phyloP scores from a whole-genome alignment of 2,329 filamentous ascomycete genomes.

The Ustulina deusta region DNA sequence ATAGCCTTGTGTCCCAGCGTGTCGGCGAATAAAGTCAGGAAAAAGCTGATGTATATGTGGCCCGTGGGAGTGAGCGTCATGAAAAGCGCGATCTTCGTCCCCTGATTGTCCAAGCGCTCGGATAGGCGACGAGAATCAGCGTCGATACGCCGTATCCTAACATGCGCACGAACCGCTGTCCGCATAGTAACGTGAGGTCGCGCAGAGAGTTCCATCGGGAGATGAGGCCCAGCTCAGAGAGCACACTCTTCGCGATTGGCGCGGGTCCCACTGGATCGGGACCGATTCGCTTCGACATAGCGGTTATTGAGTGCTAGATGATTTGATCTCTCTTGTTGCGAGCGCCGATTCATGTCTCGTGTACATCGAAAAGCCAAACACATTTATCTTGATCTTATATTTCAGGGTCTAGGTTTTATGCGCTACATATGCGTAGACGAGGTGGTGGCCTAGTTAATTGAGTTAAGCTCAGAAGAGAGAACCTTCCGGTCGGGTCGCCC shows the following conservation, averaged over 20 bases:
- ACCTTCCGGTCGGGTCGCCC: too few species aligned
- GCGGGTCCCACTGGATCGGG: not conserved
- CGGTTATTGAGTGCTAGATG: not conserved
- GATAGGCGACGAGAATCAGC: conserved; percentile 68
- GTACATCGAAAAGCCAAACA: too few species aligned
- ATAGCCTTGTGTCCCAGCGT: conserved; percentile 65
- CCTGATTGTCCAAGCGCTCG: conserved; percentile 63
- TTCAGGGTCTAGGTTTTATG: too few species aligned
- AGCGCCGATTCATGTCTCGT: not conserved
- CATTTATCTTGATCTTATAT: too few species aligned
- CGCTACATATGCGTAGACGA: too few species aligned
- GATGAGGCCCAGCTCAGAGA: conserved; percentile 58
- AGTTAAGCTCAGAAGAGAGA: too few species aligned
- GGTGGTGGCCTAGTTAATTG: too few species aligned
- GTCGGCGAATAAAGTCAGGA: conserved; percentile 70
- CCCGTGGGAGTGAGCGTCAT: conserved; percentile 74
- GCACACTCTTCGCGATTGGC: conserved; percentile 8
- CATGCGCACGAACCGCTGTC: conserved; percentile 70
- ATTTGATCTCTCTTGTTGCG: not conserved
- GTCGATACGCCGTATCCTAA: conserved; percentile 72
- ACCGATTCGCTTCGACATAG: conserved; percentile 9
- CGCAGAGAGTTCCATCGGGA: conserved; percentile 56
- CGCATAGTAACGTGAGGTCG: conserved; percentile 69
- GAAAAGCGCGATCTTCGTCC: conserved; percentile 69
- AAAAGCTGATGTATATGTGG: conserved; percentile 69